Base-by-base conservation (phyloP, 345 rosid genomes). In the Aurinia saxatilis region DNA sequence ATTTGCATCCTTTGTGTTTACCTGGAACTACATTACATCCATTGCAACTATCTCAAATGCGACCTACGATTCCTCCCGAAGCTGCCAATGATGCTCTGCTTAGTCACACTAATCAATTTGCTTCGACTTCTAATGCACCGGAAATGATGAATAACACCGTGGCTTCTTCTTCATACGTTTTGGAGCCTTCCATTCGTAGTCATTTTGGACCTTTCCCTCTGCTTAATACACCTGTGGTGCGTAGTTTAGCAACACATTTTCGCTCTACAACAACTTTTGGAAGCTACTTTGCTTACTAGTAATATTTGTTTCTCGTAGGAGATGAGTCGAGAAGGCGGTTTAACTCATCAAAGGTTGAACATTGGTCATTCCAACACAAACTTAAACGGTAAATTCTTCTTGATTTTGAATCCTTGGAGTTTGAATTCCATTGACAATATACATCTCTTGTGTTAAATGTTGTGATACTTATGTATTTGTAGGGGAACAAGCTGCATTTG, bases 1-100 rank as follows among this genome's bases (percentile, higher is more conserved):
- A 78, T 51, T 79, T 88, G 57, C 83, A 80, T 63, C 91, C 95
- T 7, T 38, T 81, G 80, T 77, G 78, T 60, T 64, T 88, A 57
- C 88, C 96, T 13, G 88, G 80, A 54, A 44, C 61, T 50, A 17
- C 66, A n/a, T 65, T 73, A 57, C 84, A 76, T 6, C 84, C 91
- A 45, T 52, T 81, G 37, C 88, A 81, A 47, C 78, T 11, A 21
- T 68, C 54, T 37, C 74, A 11, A 47, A 52, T 77, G 29, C 55
- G 66, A 58, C 56, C 67, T 10, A 63, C 58, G 30, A 35, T 72
- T 48, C 71, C 77, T 46, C 77, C 60, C 31, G 85, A 80, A 66
- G 57, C 65, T n/a, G 19, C 70, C 1, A 67, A 56, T 9, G 80
- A 62, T 40, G 31, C 73, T 34, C 14, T 60, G 23, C 73, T 75